A percentile compares a stretch with the other conserved stretches of the same genome.
Evolutionary conservation across 2,329 filamentous ascomycete genomes (phyloP).

Genomic region (Fusarium temperatum): DNA sequence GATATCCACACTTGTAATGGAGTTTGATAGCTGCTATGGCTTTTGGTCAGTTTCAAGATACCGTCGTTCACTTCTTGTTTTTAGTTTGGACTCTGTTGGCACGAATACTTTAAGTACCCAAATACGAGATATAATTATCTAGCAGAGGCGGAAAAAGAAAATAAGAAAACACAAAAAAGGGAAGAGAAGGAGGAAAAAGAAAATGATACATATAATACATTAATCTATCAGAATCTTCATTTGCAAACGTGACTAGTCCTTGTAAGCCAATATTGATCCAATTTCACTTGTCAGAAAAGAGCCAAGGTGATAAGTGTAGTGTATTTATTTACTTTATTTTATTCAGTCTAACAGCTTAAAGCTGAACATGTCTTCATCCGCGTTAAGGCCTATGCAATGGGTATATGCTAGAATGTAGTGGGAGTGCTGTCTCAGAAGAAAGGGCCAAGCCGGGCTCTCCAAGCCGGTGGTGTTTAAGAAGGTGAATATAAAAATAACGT

Average conservation of each 20-base stretch:
- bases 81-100: neutral
- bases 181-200: neutral
- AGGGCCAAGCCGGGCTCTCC: constrained; percentile 13
- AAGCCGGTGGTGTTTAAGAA: constrained; percentile 16
- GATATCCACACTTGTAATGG: constrained; percentile 16
- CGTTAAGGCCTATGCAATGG: constrained; percentile 48
- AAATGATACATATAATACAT: neutral
- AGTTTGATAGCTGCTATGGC: constrained; percentile 21
- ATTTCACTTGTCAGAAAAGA: neutral
- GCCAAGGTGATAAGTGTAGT: neutral
- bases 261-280: neutral
- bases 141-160: neutral
- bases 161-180: neutral
- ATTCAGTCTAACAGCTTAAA: constrained; percentile 35
- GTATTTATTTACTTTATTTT: constrained; percentile 20
- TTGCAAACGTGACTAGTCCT: neutral
- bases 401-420: constrained; percentile 49
- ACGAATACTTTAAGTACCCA: neutral
- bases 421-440: constrained; percentile 22
- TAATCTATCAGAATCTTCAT: neutral
- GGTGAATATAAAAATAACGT: constrained; percentile 20
- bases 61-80: neutral
- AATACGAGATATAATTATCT: neutral
- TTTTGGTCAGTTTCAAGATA: neutral
- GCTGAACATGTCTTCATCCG: constrained; percentile 38